Percentiles rank a stretch among this genome's conserved stretches.
Conservation (phyloP, 768 basidiomycete species). For the Calocera viscosa region DNA sequence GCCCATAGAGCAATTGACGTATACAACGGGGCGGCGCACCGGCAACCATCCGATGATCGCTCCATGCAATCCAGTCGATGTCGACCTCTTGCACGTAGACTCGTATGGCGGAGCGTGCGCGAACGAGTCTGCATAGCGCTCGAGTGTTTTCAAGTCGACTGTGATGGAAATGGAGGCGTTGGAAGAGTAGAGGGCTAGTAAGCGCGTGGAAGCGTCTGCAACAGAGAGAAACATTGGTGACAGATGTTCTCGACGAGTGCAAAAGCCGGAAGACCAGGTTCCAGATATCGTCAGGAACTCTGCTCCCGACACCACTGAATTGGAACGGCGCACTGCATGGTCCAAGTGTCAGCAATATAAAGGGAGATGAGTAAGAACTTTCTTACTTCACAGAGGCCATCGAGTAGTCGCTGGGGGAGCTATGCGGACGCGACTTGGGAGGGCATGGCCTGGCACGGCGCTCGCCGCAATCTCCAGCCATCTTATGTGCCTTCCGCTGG, state of each 20-base stretch:
- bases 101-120: background rate
- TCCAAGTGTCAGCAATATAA: background rate
- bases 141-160: background rate
- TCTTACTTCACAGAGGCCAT: background rate
- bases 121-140: background rate
- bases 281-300: conserved; percentile 2
- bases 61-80: background rate
- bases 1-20: background rate
- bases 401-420: background rate
- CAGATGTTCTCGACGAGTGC: background rate
- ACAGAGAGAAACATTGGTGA: background rate
- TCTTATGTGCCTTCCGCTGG: background rate
- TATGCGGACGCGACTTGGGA: background rate
- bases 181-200: background rate
- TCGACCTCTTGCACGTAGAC: background rate
- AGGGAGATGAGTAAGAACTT: background rate
- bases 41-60: background rate
- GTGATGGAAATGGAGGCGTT: background rate
- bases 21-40: background rate
- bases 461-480: background rate
- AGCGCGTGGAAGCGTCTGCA: background rate
- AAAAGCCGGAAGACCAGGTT: background rate
- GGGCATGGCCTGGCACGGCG: background rate
- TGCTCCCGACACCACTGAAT: background rate
- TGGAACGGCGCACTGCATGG: background rate